These are phyloP conservation scores for Ambrosiella beaveri DNA, from an alignment of 2,329 filamentous ascomycete genomes.

Conservation along the genomic window DNA sequence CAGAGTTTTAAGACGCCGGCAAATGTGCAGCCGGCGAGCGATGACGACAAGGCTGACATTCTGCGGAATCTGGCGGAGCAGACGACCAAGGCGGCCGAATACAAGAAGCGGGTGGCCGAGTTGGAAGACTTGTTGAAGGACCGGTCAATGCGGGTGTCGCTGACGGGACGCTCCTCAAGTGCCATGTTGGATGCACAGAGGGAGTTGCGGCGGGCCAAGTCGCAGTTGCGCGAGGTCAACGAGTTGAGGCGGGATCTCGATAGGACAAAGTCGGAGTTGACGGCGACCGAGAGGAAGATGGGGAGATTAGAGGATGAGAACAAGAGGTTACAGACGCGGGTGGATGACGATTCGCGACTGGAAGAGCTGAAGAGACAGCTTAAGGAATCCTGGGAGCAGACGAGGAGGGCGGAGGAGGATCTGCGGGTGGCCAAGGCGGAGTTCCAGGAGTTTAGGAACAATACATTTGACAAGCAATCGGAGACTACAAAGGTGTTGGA, in stretches of 20 bases:
- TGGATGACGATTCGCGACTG: conserved; percentile 12
- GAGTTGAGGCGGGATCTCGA: conserved; percentile 36
- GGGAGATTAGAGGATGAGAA: conserved; percentile 23
- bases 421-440: conserved; percentile 32
- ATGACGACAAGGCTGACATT: conserved; percentile 29
- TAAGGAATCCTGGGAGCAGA: conserved; percentile 27
- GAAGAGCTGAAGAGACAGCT: conserved; percentile 19
- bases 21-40: conserved; percentile 12
- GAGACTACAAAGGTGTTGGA: conserved; percentile 39
- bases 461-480: conserved; percentile 34
- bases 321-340: conserved; percentile 16
- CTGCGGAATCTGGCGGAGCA: conserved; percentile 39
- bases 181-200: conserved; percentile 35
- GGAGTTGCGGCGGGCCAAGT: conserved; percentile 36
- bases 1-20: background rate
- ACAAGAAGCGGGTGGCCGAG: conserved; percentile 41
- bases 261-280: conserved; percentile 32
- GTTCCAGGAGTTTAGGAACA: conserved; percentile 35
- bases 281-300: conserved; percentile 28
- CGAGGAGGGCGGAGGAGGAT: conserved; percentile 30
- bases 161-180: conserved; percentile 33
- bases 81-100: conserved; percentile 38
- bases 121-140: conserved; percentile 34
- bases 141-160: conserved; percentile 22
- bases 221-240: conserved; percentile 35